Conservation (phyloP, 2,329 filamentous ascomycete species). For the Mollisia scopiformis region DNA sequence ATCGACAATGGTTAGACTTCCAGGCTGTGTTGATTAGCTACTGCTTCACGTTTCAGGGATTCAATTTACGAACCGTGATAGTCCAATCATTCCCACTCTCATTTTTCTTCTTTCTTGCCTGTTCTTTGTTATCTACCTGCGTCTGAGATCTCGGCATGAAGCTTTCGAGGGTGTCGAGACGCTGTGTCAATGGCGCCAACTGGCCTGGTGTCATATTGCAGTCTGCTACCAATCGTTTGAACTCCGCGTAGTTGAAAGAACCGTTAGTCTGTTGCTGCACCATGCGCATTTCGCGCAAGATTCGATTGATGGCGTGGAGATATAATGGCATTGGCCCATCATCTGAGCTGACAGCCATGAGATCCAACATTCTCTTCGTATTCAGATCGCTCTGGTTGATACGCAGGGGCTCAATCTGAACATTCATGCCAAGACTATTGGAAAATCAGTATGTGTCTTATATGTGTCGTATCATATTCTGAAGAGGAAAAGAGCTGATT, state of each 20-base stretch:
- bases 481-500: too few relatives aligned
- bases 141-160: constrained; percentile 52
- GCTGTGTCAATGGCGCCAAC: constrained; percentile 55
- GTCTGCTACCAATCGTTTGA: constrained; percentile 41
- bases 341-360: constrained; percentile 53
- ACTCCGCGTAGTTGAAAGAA: constrained; percentile 48
- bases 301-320: constrained; percentile 48
- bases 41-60: not conserved
- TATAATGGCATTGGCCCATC: constrained; percentile 51
- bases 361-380: constrained; percentile 52
- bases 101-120: not conserved
- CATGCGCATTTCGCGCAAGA: constrained; percentile 54
- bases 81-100: constrained; percentile 28
- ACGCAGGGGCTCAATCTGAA: constrained; percentile 48
- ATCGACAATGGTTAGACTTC: constrained; percentile 68
- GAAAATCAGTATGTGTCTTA: too few relatives aligned
- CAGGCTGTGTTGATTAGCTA: constrained; percentile 60
- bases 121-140: not conserved
- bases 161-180: constrained; percentile 64
- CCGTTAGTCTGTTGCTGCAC: constrained; percentile 35
- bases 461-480: too few relatives aligned
- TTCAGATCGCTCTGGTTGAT: constrained; percentile 52
- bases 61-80: constrained; percentile 15
- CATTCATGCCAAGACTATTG: constrained; percentile 41
- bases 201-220: constrained; percentile 52